Conservation (phyloP, 805 yeast species). For the Clavispora fructus region DNA sequence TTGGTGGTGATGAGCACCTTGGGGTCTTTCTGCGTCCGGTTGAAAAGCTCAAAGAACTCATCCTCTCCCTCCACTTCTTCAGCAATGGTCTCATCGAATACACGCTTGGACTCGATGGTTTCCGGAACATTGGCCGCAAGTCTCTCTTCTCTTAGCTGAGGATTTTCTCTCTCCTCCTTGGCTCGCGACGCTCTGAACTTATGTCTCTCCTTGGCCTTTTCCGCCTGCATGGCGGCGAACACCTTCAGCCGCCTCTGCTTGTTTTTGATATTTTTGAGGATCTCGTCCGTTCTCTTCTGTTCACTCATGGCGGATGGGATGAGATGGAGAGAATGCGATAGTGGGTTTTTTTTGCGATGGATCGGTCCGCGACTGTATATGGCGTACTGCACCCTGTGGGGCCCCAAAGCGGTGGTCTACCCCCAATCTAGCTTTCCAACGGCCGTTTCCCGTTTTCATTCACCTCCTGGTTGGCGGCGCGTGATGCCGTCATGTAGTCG, state of each 20-base stretch:
- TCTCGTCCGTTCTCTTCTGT: constrained; percentile 8
- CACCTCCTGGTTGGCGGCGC: constrained; percentile 13
- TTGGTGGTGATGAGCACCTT: constrained; percentile 88
- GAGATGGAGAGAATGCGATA: background rate
- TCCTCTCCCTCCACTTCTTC: constrained; percentile 58
- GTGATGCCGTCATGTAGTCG: constrained; percentile 31
- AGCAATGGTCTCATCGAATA: constrained; percentile 76
- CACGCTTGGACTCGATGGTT: constrained; percentile 80
- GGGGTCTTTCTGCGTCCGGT: constrained; percentile 48
- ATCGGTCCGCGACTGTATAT: background rate
- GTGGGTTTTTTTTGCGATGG: background rate
- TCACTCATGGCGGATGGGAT: constrained; percentile 2
- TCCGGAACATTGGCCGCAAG: constrained; percentile 71
- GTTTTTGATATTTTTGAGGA: constrained; percentile 51
- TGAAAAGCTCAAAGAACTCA: constrained; percentile 43
- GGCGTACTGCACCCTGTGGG: background rate
- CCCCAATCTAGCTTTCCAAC: constrained; percentile 5
- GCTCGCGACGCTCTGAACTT: constrained; percentile 75
- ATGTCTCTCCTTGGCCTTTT: constrained; percentile 72
- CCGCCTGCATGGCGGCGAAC: constrained; percentile 67
- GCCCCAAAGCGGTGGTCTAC: no score
- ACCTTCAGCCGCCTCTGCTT: constrained; percentile 77
- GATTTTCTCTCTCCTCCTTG: constrained; percentile 80
- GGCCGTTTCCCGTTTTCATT: constrained; percentile 35
- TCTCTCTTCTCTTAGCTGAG: constrained; percentile 77